Evolutionary conservation across 805 yeast genomes (phyloP).

Genomic region (Candida schatavii): DNA sequence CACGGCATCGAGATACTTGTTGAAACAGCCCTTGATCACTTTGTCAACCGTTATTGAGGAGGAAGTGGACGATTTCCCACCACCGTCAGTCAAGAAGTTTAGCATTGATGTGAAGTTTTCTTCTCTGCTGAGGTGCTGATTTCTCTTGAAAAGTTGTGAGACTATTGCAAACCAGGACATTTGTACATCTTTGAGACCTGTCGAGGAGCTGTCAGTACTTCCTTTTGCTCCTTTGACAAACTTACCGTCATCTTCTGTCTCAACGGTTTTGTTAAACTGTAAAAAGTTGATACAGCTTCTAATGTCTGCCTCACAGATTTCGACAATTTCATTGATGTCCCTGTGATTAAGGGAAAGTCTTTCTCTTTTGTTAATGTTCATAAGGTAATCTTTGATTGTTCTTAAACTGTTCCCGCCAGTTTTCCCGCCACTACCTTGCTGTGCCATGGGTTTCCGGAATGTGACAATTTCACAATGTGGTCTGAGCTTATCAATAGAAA

Average conservation of each 20-base stretch:
- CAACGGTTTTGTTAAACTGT: slow-evolving; percentile 51
- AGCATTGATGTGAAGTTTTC: slow-evolving; percentile 39
- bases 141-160: slow-evolving; percentile 56
- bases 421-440: slow-evolving; percentile 45
- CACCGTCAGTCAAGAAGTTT: slow-evolving; percentile 41
- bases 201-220: slow-evolving; percentile 6
- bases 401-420: slow-evolving; percentile 32
- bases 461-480: slow-evolving; percentile 69
- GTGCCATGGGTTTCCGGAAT: slow-evolving; percentile 57
- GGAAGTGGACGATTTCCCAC: slow-evolving; percentile 35
- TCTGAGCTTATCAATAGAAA: slow-evolving; percentile 70
- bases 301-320: slow-evolving; percentile 74
- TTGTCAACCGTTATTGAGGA: slow-evolving; percentile 51
- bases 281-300: slow-evolving; percentile 80
- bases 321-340: slow-evolving; percentile 62
- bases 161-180: slow-evolving; percentile 67
- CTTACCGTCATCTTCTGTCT: slow-evolving; percentile 11
- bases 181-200: slow-evolving; percentile 54
- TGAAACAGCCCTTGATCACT: slow-evolving; percentile 70
- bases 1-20: slow-evolving; percentile 56
- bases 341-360: slow-evolving; percentile 45
- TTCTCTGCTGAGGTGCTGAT: slow-evolving; percentile 42
- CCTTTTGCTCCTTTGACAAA: slow-evolving; percentile 9
- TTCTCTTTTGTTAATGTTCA: slow-evolving; percentile 56
- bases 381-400: slow-evolving; percentile 36